Conservation (phyloP, 2,329 filamentous ascomycete species). For the Emergomyces pasteurianus region DNA sequence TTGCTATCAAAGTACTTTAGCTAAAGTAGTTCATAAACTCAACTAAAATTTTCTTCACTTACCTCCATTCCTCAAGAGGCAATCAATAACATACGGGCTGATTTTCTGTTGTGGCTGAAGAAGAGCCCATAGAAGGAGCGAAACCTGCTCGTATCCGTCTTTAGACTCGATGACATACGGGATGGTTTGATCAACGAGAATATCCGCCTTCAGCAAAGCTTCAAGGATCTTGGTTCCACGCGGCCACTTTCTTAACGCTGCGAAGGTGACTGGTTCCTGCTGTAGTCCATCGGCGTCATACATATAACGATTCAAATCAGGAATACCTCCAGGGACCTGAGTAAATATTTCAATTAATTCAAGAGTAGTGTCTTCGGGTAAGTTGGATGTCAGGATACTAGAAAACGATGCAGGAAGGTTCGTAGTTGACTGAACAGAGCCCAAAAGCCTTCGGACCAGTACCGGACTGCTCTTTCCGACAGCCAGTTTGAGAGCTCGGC, state of each 20-base stretch:
- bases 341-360: conserved; percentile 42
- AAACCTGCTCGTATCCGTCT: conserved; percentile 44
- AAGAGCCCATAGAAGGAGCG: conserved; percentile 50
- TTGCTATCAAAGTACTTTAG: conserved; percentile 29
- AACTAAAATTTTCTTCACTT: conserved; percentile 5
- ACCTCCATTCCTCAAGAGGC: conserved; percentile 41
- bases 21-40: conserved; percentile 1
- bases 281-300: conserved; percentile 37
- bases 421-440: conserved; percentile 18
- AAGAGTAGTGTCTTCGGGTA: conserved; percentile 40
- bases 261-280: conserved; percentile 40
- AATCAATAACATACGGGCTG: conserved; percentile 45
- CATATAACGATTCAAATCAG: conserved; percentile 17
- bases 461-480: conserved; percentile 42
- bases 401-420: conserved; percentile 45
- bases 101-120: conserved; percentile 52
- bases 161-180: conserved; percentile 35
- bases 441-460: conserved; percentile 9
- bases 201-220: conserved; percentile 45
- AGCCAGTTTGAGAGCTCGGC: conserved; percentile 39
- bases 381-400: conserved; percentile 41
- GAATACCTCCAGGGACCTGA: conserved; percentile 1
- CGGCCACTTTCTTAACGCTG: conserved; percentile 44
- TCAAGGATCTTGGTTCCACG: conserved; percentile 42
- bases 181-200: conserved; percentile 46